Evolutionary conservation across 352 stramenopile genomes (phyloP).

Genomic region (Achlya hypogyna): DNA sequence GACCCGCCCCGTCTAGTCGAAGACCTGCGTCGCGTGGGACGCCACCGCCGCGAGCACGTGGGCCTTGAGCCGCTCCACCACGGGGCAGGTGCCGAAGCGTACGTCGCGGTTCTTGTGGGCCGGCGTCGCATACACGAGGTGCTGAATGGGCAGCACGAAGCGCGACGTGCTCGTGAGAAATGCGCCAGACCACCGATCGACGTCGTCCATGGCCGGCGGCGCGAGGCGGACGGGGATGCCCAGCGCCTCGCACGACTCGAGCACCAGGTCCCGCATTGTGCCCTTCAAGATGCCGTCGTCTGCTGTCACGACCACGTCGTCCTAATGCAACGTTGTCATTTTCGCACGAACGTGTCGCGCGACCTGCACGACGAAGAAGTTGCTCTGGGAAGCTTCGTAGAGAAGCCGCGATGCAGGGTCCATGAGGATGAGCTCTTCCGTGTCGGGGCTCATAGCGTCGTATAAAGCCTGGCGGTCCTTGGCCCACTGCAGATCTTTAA

Average conservation of each 20-base stretch:
- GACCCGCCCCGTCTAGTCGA: slow-evolving; percentile 27
- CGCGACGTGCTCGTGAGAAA: slow-evolving; percentile 81
- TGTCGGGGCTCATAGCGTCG: slow-evolving; percentile 44
- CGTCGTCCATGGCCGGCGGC: slow-evolving; percentile 40
- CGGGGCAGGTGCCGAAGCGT: slow-evolving; percentile 30
- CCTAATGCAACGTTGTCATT: background rate
- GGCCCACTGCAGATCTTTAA: slow-evolving; percentile 71
- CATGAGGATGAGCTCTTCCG: slow-evolving; percentile 80
- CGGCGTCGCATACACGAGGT: slow-evolving; percentile 24
- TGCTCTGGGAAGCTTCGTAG: slow-evolving; percentile 78
- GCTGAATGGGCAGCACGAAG: slow-evolving; percentile 38
- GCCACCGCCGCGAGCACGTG: slow-evolving; percentile 40
- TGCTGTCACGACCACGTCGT: slow-evolving; percentile 48
- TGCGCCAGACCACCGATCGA: slow-evolving; percentile 58
- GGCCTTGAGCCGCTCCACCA: slow-evolving; percentile 38
- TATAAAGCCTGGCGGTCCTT: slow-evolving; percentile 69
- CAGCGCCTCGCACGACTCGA: slow-evolving; percentile 49
- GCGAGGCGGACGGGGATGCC: slow-evolving; percentile 43
- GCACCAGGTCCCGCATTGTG: slow-evolving; percentile 59
- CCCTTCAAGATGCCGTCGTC: slow-evolving; percentile 67
- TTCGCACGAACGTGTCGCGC: background rate
- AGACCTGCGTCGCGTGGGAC: slow-evolving; percentile 47
- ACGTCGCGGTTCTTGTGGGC: slow-evolving; percentile 15
- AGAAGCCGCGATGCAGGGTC: slow-evolving; percentile 44
- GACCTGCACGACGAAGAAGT: slow-evolving; percentile 59